Conservation (phyloP, 495 filamentous ascomycete species). For the Penicillium taxi region DNA sequence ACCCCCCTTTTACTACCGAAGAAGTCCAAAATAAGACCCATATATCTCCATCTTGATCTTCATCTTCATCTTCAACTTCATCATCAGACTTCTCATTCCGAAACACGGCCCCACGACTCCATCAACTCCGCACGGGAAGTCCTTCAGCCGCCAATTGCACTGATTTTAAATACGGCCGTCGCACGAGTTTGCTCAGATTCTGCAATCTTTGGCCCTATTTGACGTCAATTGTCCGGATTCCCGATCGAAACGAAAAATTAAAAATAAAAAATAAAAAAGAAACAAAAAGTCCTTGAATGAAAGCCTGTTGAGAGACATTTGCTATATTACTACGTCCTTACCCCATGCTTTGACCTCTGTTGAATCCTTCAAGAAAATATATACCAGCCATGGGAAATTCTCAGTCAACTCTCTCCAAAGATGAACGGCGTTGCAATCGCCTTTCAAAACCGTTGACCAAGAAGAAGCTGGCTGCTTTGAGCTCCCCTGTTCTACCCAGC, state of each 20-base stretch:
- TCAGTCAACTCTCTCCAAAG: conserved; percentile 30
- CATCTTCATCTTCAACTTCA: too few species aligned
- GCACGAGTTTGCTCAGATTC: conserved; percentile 22
- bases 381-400: conserved; percentile 31
- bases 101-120: conserved; percentile 18
- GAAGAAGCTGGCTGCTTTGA: conserved; percentile 7
- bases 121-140: conserved; percentile 18
- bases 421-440: conserved; percentile 31
- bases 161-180: conserved; percentile 14
- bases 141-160: conserved; percentile 21
- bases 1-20: too few species aligned
- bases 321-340: too few species aligned
- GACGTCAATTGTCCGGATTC: conserved; percentile 20
- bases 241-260: background rate
- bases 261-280: background rate
- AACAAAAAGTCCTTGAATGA: background rate
- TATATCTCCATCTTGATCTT: too few species aligned
- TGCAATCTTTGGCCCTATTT: conserved; percentile 18
- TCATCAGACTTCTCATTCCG: conserved; percentile 19
- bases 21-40: too few species aligned
- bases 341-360: too few species aligned
- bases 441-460: conserved; percentile 39
- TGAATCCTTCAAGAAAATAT: too few species aligned
- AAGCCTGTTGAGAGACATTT: too few species aligned
- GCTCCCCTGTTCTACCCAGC: conserved; percentile 2